Evolutionary conservation across 208 protist species (phyloP).

Genomic region (Leishmania martiniquensis): DNA sequence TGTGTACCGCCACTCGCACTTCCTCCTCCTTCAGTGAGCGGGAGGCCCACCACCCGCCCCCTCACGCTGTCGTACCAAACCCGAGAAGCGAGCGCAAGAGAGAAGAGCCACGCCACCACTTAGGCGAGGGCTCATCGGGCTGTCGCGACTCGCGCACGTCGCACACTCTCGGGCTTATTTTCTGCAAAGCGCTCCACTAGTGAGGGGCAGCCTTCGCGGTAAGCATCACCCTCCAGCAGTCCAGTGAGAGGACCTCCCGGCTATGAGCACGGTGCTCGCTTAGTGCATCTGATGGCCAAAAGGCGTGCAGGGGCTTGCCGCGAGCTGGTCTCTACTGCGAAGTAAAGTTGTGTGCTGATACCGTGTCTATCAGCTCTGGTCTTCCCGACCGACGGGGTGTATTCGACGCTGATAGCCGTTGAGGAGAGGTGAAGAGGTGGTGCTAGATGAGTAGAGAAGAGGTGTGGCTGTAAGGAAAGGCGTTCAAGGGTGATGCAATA

Average conservation of each 20-base stretch:
- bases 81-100: background rate
- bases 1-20: background rate
- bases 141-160: background rate
- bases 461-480: no score
- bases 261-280: no score
- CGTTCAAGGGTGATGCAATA: no score
- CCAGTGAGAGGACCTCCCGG: background rate
- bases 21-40: no score
- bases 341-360: no score
- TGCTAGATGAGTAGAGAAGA: no score
- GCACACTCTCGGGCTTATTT: slow-evolving; percentile 60
- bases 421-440: no score
- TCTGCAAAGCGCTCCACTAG: slow-evolving; percentile 59
- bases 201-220: slow-evolving; percentile 51
- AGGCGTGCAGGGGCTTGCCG: background rate
- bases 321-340: background rate
- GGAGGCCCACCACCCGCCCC: background rate
- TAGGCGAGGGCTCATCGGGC: background rate
- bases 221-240: slow-evolving; percentile 41
- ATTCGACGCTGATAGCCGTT: no score
- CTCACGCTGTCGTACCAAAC: background rate
- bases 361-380: no score
- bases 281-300: no score
- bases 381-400: no score
- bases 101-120: background rate